phyloP scores from a whole-genome alignment of 106 monocot species.

The Chionographis japonica region DNA sequence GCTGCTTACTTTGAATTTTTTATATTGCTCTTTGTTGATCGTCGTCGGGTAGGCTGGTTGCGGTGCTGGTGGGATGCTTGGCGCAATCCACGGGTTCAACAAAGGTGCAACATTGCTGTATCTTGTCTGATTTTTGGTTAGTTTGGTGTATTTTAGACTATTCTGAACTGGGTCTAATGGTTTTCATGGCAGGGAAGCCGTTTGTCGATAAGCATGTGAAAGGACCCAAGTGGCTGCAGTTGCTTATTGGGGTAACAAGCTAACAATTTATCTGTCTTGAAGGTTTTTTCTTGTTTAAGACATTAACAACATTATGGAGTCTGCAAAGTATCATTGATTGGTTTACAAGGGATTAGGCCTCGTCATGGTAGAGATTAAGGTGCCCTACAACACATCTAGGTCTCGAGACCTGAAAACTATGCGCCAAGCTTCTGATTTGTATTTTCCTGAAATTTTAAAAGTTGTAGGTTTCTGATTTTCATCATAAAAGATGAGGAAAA shows the following conservation, averaged over 20 bases:
- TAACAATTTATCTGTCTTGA: background rate
- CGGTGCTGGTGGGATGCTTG: slow-evolving; percentile 71
- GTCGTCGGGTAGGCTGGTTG: slow-evolving; percentile 61
- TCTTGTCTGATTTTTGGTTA: background rate
- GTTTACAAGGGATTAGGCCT: no score
- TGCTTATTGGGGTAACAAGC: slow-evolving; percentile 58
- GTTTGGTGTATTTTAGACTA: background rate
- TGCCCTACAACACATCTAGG: no score
- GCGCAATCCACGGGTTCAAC: slow-evolving; percentile 75
- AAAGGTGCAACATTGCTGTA: slow-evolving; percentile 29
- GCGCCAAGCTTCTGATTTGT: no score
- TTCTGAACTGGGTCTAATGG: background rate
- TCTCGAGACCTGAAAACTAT: no score
- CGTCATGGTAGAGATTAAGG: no score
- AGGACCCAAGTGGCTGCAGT: slow-evolving; percentile 65
- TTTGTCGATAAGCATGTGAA: slow-evolving; percentile 74
- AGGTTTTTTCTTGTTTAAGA: background rate
- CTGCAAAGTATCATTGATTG: no score
- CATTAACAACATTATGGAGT: no score
- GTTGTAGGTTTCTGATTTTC: no score
- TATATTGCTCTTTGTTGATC: slow-evolving; percentile 2
- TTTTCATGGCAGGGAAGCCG: slow-evolving; percentile 50
- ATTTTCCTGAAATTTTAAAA: no score
- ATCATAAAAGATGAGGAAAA: no score
- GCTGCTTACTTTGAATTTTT: background rate